Conservation (phyloP, 805 yeast species). For the Candida mattraensis region DNA sequence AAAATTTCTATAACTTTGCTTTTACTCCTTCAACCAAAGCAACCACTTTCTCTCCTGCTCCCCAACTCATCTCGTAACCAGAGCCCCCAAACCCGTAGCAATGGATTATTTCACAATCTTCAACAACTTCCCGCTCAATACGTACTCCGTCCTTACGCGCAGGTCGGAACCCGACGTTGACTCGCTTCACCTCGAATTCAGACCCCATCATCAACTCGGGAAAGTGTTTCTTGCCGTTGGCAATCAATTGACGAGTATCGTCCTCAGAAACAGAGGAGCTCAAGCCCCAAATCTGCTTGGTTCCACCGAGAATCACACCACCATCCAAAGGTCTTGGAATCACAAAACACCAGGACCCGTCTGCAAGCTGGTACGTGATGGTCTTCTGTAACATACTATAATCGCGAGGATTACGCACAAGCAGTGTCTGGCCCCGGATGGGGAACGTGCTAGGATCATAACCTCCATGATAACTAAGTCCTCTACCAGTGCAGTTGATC, state of each 20-base stretch:
- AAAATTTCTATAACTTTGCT: conserved; percentile 11
- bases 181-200: conserved; percentile 44
- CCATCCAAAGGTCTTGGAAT: conserved; percentile 61
- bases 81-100: conserved; percentile 68
- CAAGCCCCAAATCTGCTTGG: conserved; percentile 51
- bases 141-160: conserved; percentile 58
- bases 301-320: conserved; percentile 67
- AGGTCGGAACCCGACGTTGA: conserved; percentile 70
- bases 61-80: conserved; percentile 63
- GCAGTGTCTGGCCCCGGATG: conserved; percentile 66
- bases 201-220: conserved; percentile 48
- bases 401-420: conserved; percentile 51
- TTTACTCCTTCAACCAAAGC: conserved; percentile 21
- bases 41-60: conserved; percentile 49
- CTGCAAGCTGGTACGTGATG: conserved; percentile 44
- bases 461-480: conserved; percentile 55
- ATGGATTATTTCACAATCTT: conserved; percentile 46
- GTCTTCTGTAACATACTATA: conserved; percentile 39
- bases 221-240: conserved; percentile 42
- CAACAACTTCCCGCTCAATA: conserved; percentile 22
- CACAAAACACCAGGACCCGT: conserved; percentile 45
- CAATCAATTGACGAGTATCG: conserved; percentile 48
- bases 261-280: conserved; percentile 36
- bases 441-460: conserved; percentile 46
- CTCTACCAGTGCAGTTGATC: conserved; percentile 60